Base-by-base conservation (phyloP, 352 stramenopile species). In the Halophytophthora batemanensis region DNA sequence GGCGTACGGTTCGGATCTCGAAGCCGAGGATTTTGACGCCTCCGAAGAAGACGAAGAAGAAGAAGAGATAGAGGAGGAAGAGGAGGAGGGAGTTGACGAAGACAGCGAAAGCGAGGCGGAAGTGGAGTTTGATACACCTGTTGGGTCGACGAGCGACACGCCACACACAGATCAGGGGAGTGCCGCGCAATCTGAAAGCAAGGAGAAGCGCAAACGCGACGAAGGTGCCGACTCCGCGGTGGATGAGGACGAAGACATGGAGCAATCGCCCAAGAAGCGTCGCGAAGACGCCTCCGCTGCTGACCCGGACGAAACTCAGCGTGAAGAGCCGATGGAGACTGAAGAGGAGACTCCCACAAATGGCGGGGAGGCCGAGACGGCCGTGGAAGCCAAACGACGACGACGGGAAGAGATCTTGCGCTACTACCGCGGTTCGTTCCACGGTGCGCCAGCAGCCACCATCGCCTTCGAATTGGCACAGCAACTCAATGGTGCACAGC, bases 351-450 rank as follows among this genome's bases (percentile, higher is more conserved):
- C 18, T 14, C 60, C 51, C 7, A 19, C 36, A 18, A 50, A 58
- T 7, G 40, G 52, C 13, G 61, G 69, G 12, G 50, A 58, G 3
- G 46, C 63, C 17, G 59, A 71, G 35, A 69, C 64, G 13, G 45
- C 42, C 10, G 73, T 73, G 42, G 54, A 69, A 44, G 56, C 61
- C n/a, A 87, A 86, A 38, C 69, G 78, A 17, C 67, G 76, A 28
- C 79, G 83, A 18, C 68, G 83, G 10, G 69, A 90, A 48, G 80
- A 90, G 54, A 91, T 97, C 37, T 68, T 92, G 22, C 61, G 82
- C 19, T 98, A 99, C 71, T 99, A 99, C 55, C 74, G 84, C 17
- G 96, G 96, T 18, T 95, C 87, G 8, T 98, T 90, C 59, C 74
- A 86, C 42, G 82, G 84, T 17, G 77, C 82, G 0, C 75, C 86